Base-by-base conservation (phyloP, 1,139 yeast genomes). In the Yamadazyma jaroonii region DNA sequence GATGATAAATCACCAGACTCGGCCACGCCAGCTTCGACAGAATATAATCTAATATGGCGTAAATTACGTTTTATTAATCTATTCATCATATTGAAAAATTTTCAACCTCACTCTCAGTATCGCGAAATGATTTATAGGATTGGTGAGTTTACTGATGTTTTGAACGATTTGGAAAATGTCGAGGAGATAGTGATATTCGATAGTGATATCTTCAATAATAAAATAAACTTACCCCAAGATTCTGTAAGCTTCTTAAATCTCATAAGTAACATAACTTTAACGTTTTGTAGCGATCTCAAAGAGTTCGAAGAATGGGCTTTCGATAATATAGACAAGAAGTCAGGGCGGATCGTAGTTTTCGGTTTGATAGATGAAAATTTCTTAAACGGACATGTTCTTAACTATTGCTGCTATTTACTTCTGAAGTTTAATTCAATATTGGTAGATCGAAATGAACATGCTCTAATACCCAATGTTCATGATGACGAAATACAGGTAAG, bases 161-260 rank as follows among this genome's bases (percentile, higher is more conserved):
- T 32, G 10, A 25, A 25, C 9, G 32, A 26, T 10, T 9, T 14
- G 3, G 30, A 25, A 9, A 25, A 11, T 20, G 31, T 29, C 2
- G 41, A 34, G 3, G 36, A 40, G 8, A 12, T 44, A 2, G 28
- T 44, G 8, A 37, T 41, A 3, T 41, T 43, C 20, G 31, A 37
- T 26, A 20, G 15, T 9, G 36, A 21, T 2, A 10, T 37, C 2
- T 44, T 30, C 28, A 37, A 28, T 9, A 29, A 17, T 17, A 31
- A 26, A 13, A 2, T 33, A 6, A 12, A 13, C 5, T 9, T 34
- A 3, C 17, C 31, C 2, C 15, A 17, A 12, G 15, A 29, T 10
- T 20, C 39, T 6, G 22, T 37, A 23, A 21, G 9, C 3, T 37
- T 25, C 9, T 23, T 37, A 10, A 26, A 37, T 31, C 4, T 24